Conservation (phyloP, 176 grass and related monocot genomes). For the Musa troglodytarum region DNA sequence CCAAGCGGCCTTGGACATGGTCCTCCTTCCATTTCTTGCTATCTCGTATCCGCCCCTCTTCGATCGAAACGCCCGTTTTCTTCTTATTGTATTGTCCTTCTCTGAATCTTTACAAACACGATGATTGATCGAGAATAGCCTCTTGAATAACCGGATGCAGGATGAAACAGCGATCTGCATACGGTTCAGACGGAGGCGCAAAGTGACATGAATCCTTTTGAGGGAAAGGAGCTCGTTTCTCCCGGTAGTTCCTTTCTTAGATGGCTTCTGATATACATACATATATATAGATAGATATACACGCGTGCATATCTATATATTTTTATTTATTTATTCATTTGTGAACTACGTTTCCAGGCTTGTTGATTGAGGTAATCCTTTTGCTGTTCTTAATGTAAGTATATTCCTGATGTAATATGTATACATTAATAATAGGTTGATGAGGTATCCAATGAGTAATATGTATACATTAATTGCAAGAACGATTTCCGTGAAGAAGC, state of each 20-base stretch:
- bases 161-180: not conserved
- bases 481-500: too few species aligned
- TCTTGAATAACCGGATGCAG: constrained; percentile 9
- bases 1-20: not conserved
- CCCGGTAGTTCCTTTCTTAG: not conserved
- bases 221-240: not conserved
- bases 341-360: too few species aligned
- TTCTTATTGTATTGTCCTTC: not conserved
- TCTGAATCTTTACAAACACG: not conserved
- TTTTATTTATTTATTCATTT: too few species aligned
- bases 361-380: too few species aligned
- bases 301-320: too few species aligned
- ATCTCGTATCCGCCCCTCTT: not conserved
- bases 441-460: too few species aligned
- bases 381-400: too few species aligned
- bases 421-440: too few species aligned
- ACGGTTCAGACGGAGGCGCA: constrained; percentile 13
- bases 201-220: constrained; percentile 6
- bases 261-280: not conserved
- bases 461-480: too few species aligned
- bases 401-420: too few species aligned
- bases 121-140: not conserved
- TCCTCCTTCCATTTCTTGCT: not conserved
- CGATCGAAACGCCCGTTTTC: not conserved
- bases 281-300: too few species aligned